phyloP scores from a whole-genome alignment of 2,329 filamentous ascomycete genomes.

The Cercospora sesami region DNA sequence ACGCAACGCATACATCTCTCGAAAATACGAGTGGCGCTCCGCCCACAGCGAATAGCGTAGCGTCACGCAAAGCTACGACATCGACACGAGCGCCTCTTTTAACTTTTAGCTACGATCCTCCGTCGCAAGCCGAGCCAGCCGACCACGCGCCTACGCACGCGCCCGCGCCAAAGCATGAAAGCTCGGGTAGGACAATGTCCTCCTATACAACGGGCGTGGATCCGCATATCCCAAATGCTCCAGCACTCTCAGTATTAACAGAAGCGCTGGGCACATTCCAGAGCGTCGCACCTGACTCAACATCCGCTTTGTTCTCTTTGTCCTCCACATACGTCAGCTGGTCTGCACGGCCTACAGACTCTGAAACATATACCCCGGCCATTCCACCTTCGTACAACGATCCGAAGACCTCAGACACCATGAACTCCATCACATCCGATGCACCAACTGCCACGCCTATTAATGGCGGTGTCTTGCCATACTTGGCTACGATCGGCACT shows the following conservation, averaged over 20 bases:
- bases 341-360: background rate
- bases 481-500: slow-evolving; percentile 6
- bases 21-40: slow-evolving; percentile 5
- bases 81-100: background rate
- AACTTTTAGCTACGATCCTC: slow-evolving; percentile 7
- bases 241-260: slow-evolving; percentile 19
- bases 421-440: slow-evolving; percentile 2
- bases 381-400: slow-evolving; percentile 2
- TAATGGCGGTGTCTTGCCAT: slow-evolving; percentile 11
- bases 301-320: slow-evolving; percentile 11
- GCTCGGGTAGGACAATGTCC: background rate
- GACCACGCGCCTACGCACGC: slow-evolving; percentile 10
- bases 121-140: slow-evolving; percentile 11
- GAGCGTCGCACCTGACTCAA: background rate
- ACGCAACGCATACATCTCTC: background rate
- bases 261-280: slow-evolving; percentile 17
- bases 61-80: background rate
- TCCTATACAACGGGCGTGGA: slow-evolving; percentile 11
- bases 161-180: slow-evolving; percentile 2
- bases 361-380: slow-evolving; percentile 7
- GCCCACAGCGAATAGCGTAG: slow-evolving; percentile 1
- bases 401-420: background rate
- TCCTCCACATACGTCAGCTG: slow-evolving; percentile 9
- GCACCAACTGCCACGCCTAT: slow-evolving; percentile 9
- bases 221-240: background rate